Conservation (phyloP, 2,329 filamentous ascomycete genomes). For the Alternaria sp. region DNA sequence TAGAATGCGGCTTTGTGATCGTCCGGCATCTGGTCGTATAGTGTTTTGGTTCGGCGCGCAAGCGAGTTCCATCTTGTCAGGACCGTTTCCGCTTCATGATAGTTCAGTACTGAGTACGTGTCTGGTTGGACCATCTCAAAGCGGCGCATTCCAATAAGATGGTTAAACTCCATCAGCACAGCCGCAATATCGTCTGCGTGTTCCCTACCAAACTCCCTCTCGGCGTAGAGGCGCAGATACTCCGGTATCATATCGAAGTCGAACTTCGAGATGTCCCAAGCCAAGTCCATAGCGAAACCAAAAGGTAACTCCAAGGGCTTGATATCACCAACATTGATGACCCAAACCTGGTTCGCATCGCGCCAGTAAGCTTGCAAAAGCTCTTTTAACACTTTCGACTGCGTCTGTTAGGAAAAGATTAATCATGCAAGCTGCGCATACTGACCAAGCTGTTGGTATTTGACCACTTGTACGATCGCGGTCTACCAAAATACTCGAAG, state of each 20-base stretch:
- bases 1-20: slow-evolving; percentile 64
- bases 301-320: slow-evolving; percentile 58
- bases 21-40: slow-evolving; percentile 60
- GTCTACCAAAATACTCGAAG: slow-evolving; percentile 65
- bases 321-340: slow-evolving; percentile 69
- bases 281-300: background rate
- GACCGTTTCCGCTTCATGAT: slow-evolving; percentile 65
- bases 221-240: slow-evolving; percentile 51
- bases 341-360: slow-evolving; percentile 65
- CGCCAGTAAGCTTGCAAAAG: slow-evolving; percentile 66
- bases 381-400: slow-evolving; percentile 63
- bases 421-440: background rate
- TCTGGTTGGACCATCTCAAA: slow-evolving; percentile 57
- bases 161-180: slow-evolving; percentile 19
- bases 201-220: slow-evolving; percentile 17
- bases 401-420: background rate
- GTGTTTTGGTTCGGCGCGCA: slow-evolving; percentile 57
- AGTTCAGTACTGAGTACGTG: slow-evolving; percentile 58
- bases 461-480: slow-evolving; percentile 63
- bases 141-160: slow-evolving; percentile 57
- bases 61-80: slow-evolving; percentile 61
- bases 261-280: slow-evolving; percentile 13
- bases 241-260: slow-evolving; percentile 53
- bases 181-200: slow-evolving; percentile 5
- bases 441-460: slow-evolving; percentile 67